Base-by-base conservation (phyloP, 495 filamentous ascomycete genomes). In the Talaromyces adpressus region DNA sequence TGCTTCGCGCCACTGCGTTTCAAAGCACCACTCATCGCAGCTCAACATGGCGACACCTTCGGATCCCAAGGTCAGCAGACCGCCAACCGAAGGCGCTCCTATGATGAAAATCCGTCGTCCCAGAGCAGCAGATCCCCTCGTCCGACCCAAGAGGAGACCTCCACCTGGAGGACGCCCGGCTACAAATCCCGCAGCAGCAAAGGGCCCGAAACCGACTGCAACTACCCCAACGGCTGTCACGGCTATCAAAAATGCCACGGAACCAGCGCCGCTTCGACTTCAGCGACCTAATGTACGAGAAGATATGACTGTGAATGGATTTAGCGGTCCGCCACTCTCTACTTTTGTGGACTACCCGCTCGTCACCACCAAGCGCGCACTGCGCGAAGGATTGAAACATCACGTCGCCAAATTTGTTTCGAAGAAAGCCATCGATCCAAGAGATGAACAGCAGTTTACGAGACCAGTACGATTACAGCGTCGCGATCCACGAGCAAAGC, bases 401-500 rank as follows among this genome's bases (percentile, higher is more conserved):
- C 95, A 98, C 70, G 83, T 97, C 62, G 91, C 93, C 74, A 82
- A 87, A 64, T 85, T 98, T 53, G 74, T 84, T 7, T 79, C 80
- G 5, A 89, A 87, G 67, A 82, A 82, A 64, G 67, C 72, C 18
- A 77, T 95, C 30, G 89, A 96, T 71, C 88, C 89, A 47, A 82
- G 82, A 25, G 82, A 97, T 69, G 84, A 90, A 65, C 79, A 87
- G 2, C 85, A 96, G 60, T 98, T 98, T 68, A 89, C 89, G 9
- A 84, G 91, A 49, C 94, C 94, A 1, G 89, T 98, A 18, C 83
- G 91, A 18, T 75, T 98, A 52, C 92, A 97, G 72, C 88, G 94
- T 39, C 88, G 93, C 8, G 92, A 96, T 71, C 92, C 93, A n/a
- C 83, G 89, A 56, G 82, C 89, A 61, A 84, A 87, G 49, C 81